These are phyloP conservation scores for Gigaspora rosea DNA, from an alignment of 192 early-diverging fungal genomes.

Conservation along the genomic window DNA sequence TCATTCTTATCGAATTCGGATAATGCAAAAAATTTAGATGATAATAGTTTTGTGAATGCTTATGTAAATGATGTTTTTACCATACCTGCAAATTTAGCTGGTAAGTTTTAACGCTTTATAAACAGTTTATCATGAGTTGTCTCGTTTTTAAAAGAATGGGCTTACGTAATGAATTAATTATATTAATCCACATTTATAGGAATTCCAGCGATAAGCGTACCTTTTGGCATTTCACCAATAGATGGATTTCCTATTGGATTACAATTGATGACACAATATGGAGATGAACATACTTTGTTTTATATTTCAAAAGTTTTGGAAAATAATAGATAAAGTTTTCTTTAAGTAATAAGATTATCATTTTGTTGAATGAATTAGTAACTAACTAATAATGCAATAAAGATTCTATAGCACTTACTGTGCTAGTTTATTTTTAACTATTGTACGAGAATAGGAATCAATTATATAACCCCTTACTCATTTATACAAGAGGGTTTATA, in stretches of 20 bases:
- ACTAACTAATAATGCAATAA: too few relatives aligned
- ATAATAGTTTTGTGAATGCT: conserved; percentile 48
- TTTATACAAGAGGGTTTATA: too few relatives aligned
- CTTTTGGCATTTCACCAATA: conserved; percentile 45
- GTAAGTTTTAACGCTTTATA: conserved; percentile 47
- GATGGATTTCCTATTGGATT: conserved; percentile 74
- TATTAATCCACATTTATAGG: conserved; percentile 14
- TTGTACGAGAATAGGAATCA: too few relatives aligned
- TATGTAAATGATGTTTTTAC: conserved; percentile 91
- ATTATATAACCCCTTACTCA: too few relatives aligned
- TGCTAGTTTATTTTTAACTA: too few relatives aligned
- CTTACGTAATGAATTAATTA: neutral
- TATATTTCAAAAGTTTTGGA: conserved; percentile 48
- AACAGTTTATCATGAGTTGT: neutral
- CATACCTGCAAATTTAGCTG: conserved; percentile 84
- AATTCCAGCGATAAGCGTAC: conserved; percentile 70
- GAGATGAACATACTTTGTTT: conserved; percentile 69
- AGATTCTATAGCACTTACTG: too few relatives aligned
- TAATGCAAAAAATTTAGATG: conserved; percentile 9
- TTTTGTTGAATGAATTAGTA: too few relatives aligned
- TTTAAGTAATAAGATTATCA: too few relatives aligned
- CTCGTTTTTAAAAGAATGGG: neutral
- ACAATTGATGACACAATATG: conserved; percentile 86
- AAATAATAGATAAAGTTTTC: neutral
- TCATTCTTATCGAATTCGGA: too few relatives aligned